Evolutionary conservation across 345 rosid species (phyloP), one percentile per base, ranked within the genome.

Genomic region (Microcos paniculata): DNA sequence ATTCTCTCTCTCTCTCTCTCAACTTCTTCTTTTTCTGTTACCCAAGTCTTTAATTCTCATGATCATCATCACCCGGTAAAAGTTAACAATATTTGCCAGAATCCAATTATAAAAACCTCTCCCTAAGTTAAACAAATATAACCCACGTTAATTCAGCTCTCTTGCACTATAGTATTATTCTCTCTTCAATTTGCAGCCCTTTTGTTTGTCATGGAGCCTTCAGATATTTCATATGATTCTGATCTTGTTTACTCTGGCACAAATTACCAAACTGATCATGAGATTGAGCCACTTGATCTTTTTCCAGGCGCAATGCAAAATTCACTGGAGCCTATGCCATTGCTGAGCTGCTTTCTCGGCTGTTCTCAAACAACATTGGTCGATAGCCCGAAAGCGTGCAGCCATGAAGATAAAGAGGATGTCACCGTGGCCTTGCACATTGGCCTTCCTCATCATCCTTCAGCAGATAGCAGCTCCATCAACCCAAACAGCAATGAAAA

Each of bases 371-470:
- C 62, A 24, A 70, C 83, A 55, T 28, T 61, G 40, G 53, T 35
- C 21, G 77, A 72, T 83, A 81, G 79, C 67, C 73, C 70, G 30
- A 80, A 70, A 75, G 53, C 81, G n/a, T 45, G 38, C 71, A 80
- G 63, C 31, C 79, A 62, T 19, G 79, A 79, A 38, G 80, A 51
- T 43, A 74, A 76, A 55, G 90, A 82, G 12, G 91, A 87, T 70
- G 91, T 84, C 53, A 84, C 84, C 0, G 85, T 94, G 55, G 90
- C 93, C 62, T 85, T 94, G 33, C 91, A 79, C 63, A 89, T 94
- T 13, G 98, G 97, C 65, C 94, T 91, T 76, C 94, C 97, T 33
- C 83, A 80, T 72, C 70, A 74, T 70, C 83, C 81, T 35, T 35
- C 40, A 7, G 40, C 40, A 35, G 40, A 7, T 3, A 55, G n/a